Conservation (phyloP, 768 basidiomycete genomes). For the Trametes cingulata region DNA sequence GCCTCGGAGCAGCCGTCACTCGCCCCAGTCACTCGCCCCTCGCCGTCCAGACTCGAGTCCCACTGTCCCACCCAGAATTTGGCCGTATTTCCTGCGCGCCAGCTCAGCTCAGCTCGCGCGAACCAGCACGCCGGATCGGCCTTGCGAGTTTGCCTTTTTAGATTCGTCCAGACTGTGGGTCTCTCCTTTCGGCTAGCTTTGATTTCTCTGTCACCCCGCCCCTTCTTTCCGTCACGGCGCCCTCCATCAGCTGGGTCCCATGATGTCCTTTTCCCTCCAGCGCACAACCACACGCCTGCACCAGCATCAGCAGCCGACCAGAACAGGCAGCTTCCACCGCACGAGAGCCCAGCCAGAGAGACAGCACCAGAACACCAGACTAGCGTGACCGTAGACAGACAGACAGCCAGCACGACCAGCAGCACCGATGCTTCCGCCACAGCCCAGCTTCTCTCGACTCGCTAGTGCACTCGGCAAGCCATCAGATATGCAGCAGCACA, state of each 20-base stretch:
- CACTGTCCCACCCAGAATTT: background rate
- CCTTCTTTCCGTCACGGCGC: conserved; percentile 19
- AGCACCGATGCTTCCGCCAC: too few species aligned
- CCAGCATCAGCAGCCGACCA: background rate
- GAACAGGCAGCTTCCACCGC: background rate
- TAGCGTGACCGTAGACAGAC: background rate
- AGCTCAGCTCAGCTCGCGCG: too few species aligned
- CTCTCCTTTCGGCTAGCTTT: conserved; percentile 52
- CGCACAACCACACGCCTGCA: background rate
- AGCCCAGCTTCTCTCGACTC: background rate
- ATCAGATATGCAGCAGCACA: conserved; percentile 1
- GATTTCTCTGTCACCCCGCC: conserved; percentile 9
- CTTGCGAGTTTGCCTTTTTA: conserved; percentile 42
- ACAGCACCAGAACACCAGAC: background rate
- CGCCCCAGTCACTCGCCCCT: background rate
- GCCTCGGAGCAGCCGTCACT: background rate
- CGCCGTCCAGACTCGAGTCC: too few species aligned
- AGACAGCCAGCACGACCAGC: background rate
- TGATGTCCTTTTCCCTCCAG: conserved; percentile 17
- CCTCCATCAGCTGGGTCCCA: conserved; percentile 20
- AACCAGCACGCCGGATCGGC: conserved; percentile 30
- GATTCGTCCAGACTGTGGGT: conserved; percentile 49
- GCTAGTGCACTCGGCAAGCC: background rate
- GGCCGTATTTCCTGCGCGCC: conserved; percentile 1
- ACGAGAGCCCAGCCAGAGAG: background rate